Evolutionary conservation across 208 protist species (phyloP).

Genomic region (Trypanosoma lewisi): DNA sequence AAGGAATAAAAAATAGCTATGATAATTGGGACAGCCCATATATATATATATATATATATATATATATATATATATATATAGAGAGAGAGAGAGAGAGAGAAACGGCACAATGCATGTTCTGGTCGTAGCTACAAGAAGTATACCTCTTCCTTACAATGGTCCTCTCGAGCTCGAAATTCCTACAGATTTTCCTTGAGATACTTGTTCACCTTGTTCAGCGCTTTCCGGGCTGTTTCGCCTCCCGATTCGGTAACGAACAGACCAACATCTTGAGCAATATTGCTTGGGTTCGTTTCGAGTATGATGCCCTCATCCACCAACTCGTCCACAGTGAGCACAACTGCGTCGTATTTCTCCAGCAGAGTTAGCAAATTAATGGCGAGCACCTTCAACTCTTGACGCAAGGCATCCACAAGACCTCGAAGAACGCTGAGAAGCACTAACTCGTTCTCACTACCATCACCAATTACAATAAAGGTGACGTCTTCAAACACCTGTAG

Average conservation of each 20-base stretch:
- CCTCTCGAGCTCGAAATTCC: background rate
- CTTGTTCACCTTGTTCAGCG: conserved; percentile 80
- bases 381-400: conserved; percentile 47
- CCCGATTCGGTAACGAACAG: conserved; percentile 57
- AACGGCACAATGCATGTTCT: background rate
- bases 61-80: background rate
- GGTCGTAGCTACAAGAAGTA: background rate
- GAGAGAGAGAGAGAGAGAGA: background rate
- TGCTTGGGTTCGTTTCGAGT: conserved; percentile 66
- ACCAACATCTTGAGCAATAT: conserved; percentile 54
- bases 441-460: conserved; percentile 79
- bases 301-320: conserved; percentile 91
- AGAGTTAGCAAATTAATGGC: conserved; percentile 50
- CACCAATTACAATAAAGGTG: conserved; percentile 78
- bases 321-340: conserved; percentile 89
- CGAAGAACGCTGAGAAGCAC: conserved; percentile 68
- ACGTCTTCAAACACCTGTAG: conserved; percentile 64
- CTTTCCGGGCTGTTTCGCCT: conserved; percentile 60
- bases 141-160: background rate
- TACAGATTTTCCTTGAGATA: conserved; percentile 83
- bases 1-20: background rate
- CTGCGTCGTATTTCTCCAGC: conserved; percentile 81
- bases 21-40: conserved; percentile 6
- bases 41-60: conserved; percentile 13
- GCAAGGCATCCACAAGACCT: conserved; percentile 64